A percentile compares a stretch with the other conserved stretches of the same genome.
Conservation (phyloP, 768 basidiomycete genomes). For the Glaciozyma martinii region DNA sequence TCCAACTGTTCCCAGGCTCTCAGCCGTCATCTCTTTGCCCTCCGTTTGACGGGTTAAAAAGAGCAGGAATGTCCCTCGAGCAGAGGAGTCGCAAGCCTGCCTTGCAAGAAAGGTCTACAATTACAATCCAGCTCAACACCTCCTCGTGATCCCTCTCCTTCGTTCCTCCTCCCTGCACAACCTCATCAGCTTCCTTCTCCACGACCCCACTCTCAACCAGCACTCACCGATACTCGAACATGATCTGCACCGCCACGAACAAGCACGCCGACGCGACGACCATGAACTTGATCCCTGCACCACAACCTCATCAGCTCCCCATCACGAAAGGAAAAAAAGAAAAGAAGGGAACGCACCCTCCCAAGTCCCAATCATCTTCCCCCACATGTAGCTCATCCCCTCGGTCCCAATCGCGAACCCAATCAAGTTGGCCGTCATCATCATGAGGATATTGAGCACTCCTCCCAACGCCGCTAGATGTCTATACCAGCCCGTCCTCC, state of each 20-base stretch:
- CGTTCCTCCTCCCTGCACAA: conserved; percentile 60
- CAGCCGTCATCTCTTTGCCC: too few species aligned
- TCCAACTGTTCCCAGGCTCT: too few species aligned
- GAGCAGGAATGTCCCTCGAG: too few species aligned
- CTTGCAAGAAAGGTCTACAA: too few species aligned
- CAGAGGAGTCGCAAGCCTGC: too few species aligned
- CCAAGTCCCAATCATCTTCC: conserved; percentile 55
- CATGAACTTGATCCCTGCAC: conserved; percentile 59
- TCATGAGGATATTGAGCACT: conserved; percentile 70
- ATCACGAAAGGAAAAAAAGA: background rate
- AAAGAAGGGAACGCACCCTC: conserved; percentile 48
- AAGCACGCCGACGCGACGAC: conserved; percentile 53
- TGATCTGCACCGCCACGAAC: conserved; percentile 76
- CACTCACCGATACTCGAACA: conserved; percentile 87
- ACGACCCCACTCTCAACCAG: background rate
- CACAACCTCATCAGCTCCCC: background rate
- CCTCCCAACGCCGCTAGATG: conserved; percentile 75
- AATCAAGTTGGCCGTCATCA: conserved; percentile 87
- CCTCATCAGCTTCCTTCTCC: background rate
- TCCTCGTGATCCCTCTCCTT: conserved; percentile 50
- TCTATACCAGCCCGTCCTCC: conserved; percentile 64
- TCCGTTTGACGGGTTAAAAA: too few species aligned
- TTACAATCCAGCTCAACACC: conserved; percentile 33
- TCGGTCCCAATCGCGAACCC: conserved; percentile 89
- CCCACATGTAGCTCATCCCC: conserved; percentile 59